These are phyloP conservation scores for Crithidia bombi DNA, from an alignment of 208 protist genomes.

Conservation along the genomic window DNA sequence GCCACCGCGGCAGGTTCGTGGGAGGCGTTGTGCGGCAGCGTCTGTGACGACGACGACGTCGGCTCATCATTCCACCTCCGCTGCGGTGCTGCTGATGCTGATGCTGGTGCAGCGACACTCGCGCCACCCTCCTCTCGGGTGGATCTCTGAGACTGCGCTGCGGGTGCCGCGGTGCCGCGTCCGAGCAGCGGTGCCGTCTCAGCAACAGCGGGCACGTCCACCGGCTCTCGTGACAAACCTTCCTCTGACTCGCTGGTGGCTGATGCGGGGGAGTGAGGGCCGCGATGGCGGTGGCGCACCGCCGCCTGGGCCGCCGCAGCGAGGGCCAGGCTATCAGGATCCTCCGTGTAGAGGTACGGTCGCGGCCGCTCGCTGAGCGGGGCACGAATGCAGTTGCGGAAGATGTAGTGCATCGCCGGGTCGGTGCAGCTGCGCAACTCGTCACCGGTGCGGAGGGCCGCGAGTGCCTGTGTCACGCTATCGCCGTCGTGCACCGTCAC, in stretches of 20 bases:
- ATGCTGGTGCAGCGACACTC: background rate
- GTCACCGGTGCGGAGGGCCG: slow-evolving; percentile 17
- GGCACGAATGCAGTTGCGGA: slow-evolving; percentile 40
- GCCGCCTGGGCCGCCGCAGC: slow-evolving; percentile 13
- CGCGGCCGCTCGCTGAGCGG: slow-evolving; percentile 12
- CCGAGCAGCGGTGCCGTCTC: slow-evolving; percentile 5
- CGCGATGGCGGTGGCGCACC: slow-evolving; percentile 7
- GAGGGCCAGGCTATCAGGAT: slow-evolving; percentile 5
- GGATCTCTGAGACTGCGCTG: background rate
- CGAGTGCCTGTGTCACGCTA: background rate
- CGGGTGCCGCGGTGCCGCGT: background rate
- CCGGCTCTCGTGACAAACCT: background rate
- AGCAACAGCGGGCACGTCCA: background rate
- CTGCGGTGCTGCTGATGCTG: background rate
- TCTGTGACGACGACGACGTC: slow-evolving; percentile 6
- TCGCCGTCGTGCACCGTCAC: slow-evolving; percentile 13
- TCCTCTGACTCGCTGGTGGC: slow-evolving; percentile 2
- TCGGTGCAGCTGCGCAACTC: slow-evolving; percentile 19
- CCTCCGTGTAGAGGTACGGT: slow-evolving; percentile 10
- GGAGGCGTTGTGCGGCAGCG: background rate
- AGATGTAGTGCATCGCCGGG: slow-evolving; percentile 28
- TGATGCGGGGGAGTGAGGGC: background rate
- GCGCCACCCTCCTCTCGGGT: background rate
- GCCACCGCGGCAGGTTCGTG: background rate
- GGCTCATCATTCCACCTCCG: background rate